phyloP scores from a whole-genome alignment of 805 yeast genomes.

The Yarrowia sp. region DNA sequence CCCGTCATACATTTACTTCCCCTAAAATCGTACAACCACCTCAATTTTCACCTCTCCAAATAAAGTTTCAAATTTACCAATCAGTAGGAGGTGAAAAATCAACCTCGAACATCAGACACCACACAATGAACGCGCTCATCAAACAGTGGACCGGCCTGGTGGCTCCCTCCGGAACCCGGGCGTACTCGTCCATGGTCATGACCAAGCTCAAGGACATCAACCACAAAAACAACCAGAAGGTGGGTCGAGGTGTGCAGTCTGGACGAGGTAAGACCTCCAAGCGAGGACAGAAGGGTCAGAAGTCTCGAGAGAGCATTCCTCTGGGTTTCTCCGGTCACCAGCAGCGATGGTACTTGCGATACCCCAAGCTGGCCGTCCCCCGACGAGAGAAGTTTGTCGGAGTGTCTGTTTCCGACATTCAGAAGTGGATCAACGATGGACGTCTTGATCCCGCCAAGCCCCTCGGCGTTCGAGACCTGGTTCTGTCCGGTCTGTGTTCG shows the following conservation, averaged over 20 bases:
- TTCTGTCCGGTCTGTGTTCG: constrained; percentile 63
- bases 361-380: constrained; percentile 63
- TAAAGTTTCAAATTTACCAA: constrained; percentile 27
- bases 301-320: constrained; percentile 89
- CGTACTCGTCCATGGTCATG: constrained; percentile 39
- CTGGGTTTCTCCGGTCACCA: constrained; percentile 99
- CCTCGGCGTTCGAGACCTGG: constrained; percentile 79
- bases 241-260: constrained; percentile 97
- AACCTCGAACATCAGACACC: constrained; percentile 3
- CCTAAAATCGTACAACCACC: background rate
- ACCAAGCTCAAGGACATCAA: constrained; percentile 39
- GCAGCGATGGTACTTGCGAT: constrained; percentile 83
- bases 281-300: constrained; percentile 98
- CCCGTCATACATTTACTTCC: no score
- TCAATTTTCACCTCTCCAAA: background rate
- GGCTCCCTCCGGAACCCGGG: constrained; percentile 23
- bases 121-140: constrained; percentile 31
- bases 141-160: constrained; percentile 31
- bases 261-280: constrained; percentile 91
- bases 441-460: constrained; percentile 60
- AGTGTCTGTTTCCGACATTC: constrained; percentile 56
- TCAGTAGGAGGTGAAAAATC: constrained; percentile 7
- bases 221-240: constrained; percentile 62
- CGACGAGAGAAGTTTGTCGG: constrained; percentile 47
- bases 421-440: constrained; percentile 71